A percentile compares a stretch with the other conserved stretches of the same genome.
These are phyloP conservation scores for Chytriomyces sp. DNA, from an alignment of 192 early-diverging fungal genomes.

Conservation along the genomic window DNA sequence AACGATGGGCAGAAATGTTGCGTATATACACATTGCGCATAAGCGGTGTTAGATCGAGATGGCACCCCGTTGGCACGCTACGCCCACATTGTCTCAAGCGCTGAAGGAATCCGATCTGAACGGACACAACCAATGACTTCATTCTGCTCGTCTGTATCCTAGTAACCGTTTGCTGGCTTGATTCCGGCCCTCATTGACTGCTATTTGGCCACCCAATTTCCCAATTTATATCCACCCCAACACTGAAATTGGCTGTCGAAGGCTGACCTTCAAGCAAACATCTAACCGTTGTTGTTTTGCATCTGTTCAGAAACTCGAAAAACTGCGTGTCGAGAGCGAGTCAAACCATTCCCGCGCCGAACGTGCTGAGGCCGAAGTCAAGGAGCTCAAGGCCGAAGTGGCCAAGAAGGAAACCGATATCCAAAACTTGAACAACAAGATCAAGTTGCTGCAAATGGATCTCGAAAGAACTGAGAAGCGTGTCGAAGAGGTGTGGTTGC, in stretches of 20 bases:
- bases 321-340: constrained; percentile 61
- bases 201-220: not conserved
- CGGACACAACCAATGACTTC: too few species aligned
- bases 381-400: constrained; percentile 50
- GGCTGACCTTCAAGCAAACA: too few species aligned
- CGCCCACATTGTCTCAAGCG: too few species aligned
- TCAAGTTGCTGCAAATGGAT: constrained; percentile 53
- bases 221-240: not conserved
- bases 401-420: constrained; percentile 54
- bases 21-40: too few species aligned
- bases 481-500: constrained; percentile 53
- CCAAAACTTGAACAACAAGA: constrained; percentile 62
- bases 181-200: not conserved
- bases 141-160: too few species aligned
- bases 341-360: constrained; percentile 50
- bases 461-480: constrained; percentile 61
- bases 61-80: too few species aligned
- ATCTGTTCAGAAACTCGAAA: constrained; percentile 56
- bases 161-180: not conserved
- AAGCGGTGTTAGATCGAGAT: too few species aligned
- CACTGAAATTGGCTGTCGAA: not conserved
- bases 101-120: too few species aligned
- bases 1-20: too few species aligned
- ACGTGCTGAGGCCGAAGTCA: constrained; percentile 54
- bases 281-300: too few species aligned